These are phyloP conservation scores for Withania somnifera DNA, from an alignment of 305 asterid species.

Conservation along the genomic window DNA sequence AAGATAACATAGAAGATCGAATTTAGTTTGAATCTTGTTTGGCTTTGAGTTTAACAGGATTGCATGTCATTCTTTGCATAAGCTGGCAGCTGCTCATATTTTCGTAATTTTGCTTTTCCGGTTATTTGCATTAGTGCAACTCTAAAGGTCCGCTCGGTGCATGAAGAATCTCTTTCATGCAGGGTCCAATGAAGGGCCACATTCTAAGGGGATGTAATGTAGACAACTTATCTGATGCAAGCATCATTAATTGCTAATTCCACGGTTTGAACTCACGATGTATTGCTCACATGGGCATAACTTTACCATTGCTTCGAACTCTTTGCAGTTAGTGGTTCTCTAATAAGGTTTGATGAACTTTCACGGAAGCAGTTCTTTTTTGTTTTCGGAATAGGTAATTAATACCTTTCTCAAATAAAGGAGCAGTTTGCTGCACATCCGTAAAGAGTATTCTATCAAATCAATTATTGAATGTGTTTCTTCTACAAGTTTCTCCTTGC, in stretches of 20 bases:
- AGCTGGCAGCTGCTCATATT: background rate
- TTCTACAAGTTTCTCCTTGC: background rate
- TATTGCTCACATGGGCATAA: background rate
- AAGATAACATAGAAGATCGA: conserved; percentile 9
- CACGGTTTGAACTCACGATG: background rate
- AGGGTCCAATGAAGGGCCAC: background rate
- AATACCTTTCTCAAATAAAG: background rate
- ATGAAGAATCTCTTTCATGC: background rate
- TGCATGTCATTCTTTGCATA: background rate
- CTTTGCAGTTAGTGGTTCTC: background rate
- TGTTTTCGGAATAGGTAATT: background rate
- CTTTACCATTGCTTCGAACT: background rate
- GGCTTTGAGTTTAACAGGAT: background rate
- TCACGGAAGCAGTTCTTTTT: background rate
- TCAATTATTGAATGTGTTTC: background rate
- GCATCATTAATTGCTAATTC: background rate
- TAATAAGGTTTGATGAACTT: background rate
- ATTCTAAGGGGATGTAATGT: background rate
- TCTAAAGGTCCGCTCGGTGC: background rate
- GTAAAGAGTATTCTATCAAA: background rate
- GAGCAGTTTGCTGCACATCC: background rate
- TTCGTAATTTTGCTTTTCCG: background rate
- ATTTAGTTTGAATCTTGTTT: background rate
- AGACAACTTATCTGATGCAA: background rate
- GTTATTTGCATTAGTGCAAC: background rate